Evolutionary conservation across 495 filamentous ascomycete species (phyloP).

Genomic region (Tuber indicum): DNA sequence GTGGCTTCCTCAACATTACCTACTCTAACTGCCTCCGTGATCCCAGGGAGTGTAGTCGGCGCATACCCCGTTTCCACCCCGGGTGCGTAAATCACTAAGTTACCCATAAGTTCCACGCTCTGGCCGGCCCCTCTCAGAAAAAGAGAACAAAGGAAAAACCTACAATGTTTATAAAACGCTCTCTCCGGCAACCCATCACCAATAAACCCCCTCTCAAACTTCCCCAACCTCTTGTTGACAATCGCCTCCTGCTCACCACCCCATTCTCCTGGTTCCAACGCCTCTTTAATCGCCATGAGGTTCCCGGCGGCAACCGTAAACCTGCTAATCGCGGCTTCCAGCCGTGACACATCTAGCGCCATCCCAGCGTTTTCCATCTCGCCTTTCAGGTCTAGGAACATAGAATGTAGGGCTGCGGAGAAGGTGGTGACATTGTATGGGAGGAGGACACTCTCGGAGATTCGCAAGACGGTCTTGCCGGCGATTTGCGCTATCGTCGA

Average conservation of each 20-base stretch:
- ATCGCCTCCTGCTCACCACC: constrained; percentile 17
- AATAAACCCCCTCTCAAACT: constrained; percentile 41
- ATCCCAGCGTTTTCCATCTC: neutral
- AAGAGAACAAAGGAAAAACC: constrained; percentile 14
- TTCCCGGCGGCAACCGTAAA: neutral
- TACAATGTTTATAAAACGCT: constrained; percentile 43
- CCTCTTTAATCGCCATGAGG: constrained; percentile 4
- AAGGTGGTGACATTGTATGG: constrained; percentile 42
- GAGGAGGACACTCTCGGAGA: constrained; percentile 41
- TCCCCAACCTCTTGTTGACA: constrained; percentile 40
- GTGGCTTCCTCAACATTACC: constrained; percentile 34
- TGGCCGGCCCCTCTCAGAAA: neutral
- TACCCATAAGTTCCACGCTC: neutral
- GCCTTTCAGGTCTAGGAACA: neutral
- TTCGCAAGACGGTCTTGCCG: constrained; percentile 46
- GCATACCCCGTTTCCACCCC: constrained; percentile 40
- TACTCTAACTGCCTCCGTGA: constrained; percentile 37
- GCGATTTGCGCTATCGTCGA: constrained; percentile 55
- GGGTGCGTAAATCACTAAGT: constrained; percentile 31
- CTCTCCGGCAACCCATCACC: constrained; percentile 39
- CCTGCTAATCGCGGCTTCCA: neutral
- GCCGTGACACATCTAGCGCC: neutral
- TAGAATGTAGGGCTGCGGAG: constrained; percentile 17
- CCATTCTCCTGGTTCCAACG: constrained; percentile 17
- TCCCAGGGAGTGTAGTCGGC: constrained; percentile 39